A percentile compares a stretch with the other conserved stretches of the same genome.
phyloP scores from a whole-genome alignment of 2,329 filamentous ascomycete genomes.

The Scedosporium minutisporum region DNA sequence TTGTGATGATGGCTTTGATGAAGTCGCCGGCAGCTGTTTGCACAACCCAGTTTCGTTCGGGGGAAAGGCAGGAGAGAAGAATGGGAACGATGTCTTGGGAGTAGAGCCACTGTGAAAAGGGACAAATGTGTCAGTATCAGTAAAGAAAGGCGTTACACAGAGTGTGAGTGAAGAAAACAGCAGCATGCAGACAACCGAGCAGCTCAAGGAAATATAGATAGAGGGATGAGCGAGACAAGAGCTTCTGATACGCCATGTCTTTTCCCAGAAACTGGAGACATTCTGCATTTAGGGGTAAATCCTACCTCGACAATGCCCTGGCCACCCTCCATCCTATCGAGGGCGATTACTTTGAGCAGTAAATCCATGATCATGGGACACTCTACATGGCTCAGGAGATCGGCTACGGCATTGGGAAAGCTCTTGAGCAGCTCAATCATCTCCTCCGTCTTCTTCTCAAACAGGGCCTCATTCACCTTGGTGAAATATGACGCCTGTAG shows the following conservation, averaged over 20 bases:
- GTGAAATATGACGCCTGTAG: constrained; percentile 96
- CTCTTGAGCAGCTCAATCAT: constrained; percentile 88
- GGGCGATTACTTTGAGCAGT: constrained; percentile 88
- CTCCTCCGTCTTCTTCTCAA: constrained; percentile 96
- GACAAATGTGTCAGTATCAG: not conserved
- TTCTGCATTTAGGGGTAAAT: constrained; percentile 10
- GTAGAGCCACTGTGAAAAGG: constrained; percentile 69
- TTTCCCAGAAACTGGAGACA: not conserved
- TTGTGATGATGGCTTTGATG: constrained; percentile 96
- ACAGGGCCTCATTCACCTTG: constrained; percentile 94
- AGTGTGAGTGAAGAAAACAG: too few species aligned
- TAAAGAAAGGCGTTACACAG: not conserved
- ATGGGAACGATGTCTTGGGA: constrained; percentile 78
- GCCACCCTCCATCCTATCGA: constrained; percentile 85
- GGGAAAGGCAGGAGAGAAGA: constrained; percentile 76
- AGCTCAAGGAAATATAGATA: too few species aligned
- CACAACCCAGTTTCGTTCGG: constrained; percentile 77
- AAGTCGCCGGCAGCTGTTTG: constrained; percentile 97
- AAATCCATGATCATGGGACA: constrained; percentile 98
- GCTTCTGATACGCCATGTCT: not conserved
- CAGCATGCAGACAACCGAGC: too few species aligned
- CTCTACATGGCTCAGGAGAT: constrained; percentile 88
- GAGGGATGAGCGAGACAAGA: not conserved
- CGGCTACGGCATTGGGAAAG: constrained; percentile 68
- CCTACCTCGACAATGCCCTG: constrained; percentile 87